A percentile compares a stretch with the other conserved stretches of the same genome.
Conservation (phyloP, 2,329 filamentous ascomycete species). For the Dryadomyces quercus-mongolicae region DNA sequence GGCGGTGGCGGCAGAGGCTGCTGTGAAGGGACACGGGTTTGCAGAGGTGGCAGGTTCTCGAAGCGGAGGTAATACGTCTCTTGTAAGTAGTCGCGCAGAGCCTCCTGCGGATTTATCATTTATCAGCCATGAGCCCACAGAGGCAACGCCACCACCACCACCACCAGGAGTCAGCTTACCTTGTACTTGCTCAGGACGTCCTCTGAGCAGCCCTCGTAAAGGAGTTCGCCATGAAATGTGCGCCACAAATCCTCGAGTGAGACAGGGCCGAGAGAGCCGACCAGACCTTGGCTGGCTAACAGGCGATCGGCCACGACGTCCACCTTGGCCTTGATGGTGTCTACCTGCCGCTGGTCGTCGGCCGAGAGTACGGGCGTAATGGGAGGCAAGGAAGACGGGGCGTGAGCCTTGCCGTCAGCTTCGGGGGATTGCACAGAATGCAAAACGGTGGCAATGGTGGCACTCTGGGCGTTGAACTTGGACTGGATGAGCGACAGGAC, state of each 20-base stretch:
- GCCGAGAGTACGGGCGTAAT: constrained; percentile 14
- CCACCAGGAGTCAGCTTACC: constrained; percentile 22
- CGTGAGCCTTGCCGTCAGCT: constrained; percentile 23
- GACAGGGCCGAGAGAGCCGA: background rate
- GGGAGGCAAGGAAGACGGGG: background rate
- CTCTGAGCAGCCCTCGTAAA: constrained; percentile 44
- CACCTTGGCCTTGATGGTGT: constrained; percentile 47
- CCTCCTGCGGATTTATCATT: background rate
- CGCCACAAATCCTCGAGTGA: constrained; percentile 42
- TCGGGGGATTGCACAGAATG: constrained; percentile 44
- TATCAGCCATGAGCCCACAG: background rate
- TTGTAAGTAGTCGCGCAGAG: background rate
- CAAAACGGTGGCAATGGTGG: constrained; percentile 41
- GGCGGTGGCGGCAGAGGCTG: background rate
- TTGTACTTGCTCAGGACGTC: constrained; percentile 44
- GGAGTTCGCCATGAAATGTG: constrained; percentile 44
- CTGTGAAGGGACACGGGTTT: background rate
- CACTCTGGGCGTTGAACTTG: constrained; percentile 39
- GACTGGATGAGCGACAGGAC: constrained; percentile 29
- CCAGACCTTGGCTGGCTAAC: constrained; percentile 24
- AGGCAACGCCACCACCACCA: background rate
- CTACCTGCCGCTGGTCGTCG: constrained; percentile 28
- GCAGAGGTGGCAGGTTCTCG: background rate
- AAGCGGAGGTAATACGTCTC: background rate
- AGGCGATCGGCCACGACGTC: constrained; percentile 43